A percentile compares a stretch with the other conserved stretches of the same genome.
Conservation (phyloP, 83 land plant genomes). For the Thuja plicata region DNA sequence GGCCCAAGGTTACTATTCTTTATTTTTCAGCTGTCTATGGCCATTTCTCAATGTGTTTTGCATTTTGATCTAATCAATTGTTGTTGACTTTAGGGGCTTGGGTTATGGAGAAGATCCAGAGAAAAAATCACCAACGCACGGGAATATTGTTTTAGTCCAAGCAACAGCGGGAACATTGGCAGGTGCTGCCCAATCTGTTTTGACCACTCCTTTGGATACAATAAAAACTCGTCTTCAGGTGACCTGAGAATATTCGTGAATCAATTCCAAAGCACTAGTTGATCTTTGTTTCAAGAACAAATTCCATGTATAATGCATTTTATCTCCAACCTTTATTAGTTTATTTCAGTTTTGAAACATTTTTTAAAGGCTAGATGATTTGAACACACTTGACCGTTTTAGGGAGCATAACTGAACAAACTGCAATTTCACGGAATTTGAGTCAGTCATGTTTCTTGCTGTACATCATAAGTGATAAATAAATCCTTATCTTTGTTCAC, state of each 20-base stretch:
- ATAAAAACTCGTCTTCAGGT: conserved; percentile 84
- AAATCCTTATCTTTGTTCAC: background rate
- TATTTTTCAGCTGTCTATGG: background rate
- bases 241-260: conserved; percentile 1
- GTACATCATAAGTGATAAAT: background rate
- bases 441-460: background rate
- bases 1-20: background rate
- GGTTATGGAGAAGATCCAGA: conserved; percentile 54
- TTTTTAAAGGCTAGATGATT: background rate
- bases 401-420: background rate
- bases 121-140: conserved; percentile 56
- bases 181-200: conserved; percentile 72
- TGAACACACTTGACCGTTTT: background rate
- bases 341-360: background rate
- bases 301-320: background rate
- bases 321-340: background rate
- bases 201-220: conserved; percentile 84
- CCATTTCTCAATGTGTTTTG: background rate
- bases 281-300: background rate
- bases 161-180: conserved; percentile 75
- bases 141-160: conserved; percentile 63
- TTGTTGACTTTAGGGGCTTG: conserved; percentile 40
- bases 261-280: conserved; percentile 1
- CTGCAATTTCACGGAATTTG: background rate
- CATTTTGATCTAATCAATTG: background rate